phyloP scores from a whole-genome alignment of 495 filamentous ascomycete species.

The Penicillium argentinense region DNA sequence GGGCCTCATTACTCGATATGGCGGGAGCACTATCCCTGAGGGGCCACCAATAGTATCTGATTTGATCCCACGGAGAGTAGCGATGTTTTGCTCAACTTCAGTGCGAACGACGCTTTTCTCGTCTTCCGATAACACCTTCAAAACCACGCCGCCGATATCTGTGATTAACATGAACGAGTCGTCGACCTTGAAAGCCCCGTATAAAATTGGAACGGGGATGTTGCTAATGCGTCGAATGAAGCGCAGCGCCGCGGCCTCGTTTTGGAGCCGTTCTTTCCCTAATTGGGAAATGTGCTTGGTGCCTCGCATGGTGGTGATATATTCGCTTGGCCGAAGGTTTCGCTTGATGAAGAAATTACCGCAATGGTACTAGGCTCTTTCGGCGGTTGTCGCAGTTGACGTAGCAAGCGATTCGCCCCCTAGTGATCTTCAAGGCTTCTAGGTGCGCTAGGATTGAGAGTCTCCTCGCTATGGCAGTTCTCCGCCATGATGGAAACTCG shows the following conservation, averaged over 20 bases:
- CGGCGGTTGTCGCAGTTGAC: constrained; percentile 6
- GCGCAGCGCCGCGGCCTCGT: constrained; percentile 10
- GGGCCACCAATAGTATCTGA: constrained; percentile 10
- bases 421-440: too few species aligned
- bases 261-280: constrained; percentile 17
- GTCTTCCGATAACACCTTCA: constrained; percentile 7
- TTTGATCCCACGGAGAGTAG: constrained; percentile 7
- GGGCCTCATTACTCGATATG: constrained; percentile 2
- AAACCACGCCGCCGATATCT: constrained; percentile 8
- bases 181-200: constrained; percentile 15
- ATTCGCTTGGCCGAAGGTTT: constrained; percentile 13
- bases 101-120: constrained; percentile 5
- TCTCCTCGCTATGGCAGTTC: too few species aligned
- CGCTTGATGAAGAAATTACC: constrained; percentile 17
- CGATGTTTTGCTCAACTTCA: constrained; percentile 7
- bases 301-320: constrained; percentile 5
- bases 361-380: constrained; percentile 14
- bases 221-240: constrained; percentile 10
- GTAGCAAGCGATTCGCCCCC: too few species aligned
- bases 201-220: constrained; percentile 13
- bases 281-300: constrained; percentile 9
- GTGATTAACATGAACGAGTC: constrained; percentile 8
- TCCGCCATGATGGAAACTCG: too few species aligned
- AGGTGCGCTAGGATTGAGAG: too few species aligned
- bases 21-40: constrained; percentile 14